These are phyloP conservation scores for Penicillium rolfsii DNA, from an alignment of 2,329 filamentous ascomycete genomes.

Conservation along the genomic window DNA sequence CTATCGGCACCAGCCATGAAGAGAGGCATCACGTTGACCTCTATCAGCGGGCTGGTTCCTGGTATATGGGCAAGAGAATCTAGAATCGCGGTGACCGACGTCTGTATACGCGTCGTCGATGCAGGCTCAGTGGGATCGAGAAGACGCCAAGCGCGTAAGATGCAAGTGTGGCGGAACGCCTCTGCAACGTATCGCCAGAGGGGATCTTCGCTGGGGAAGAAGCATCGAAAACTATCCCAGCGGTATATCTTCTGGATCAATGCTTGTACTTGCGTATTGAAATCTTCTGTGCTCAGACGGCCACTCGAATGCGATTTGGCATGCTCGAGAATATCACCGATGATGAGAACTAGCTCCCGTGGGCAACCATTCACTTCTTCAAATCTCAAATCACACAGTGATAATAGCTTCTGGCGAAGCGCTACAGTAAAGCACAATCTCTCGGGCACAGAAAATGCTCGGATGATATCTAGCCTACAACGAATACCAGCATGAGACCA, in stretches of 20 bases:
- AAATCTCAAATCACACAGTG: conserved; percentile 30
- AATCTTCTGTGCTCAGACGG: conserved; percentile 11
- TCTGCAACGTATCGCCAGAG: conserved; percentile 33
- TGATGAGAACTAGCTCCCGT: conserved; percentile 35
- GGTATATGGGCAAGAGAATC: conserved; percentile 34
- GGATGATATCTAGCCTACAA: conserved; percentile 38
- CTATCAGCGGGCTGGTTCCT: conserved; percentile 27
- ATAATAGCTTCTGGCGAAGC: conserved; percentile 32
- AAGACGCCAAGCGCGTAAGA: conserved; percentile 34
- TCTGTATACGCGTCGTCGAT: conserved; percentile 28
- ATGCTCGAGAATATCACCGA: conserved; percentile 33
- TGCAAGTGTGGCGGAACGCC: conserved; percentile 34
- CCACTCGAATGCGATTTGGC: conserved; percentile 31
- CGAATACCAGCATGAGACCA: neutral
- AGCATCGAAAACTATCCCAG: conserved; percentile 26
- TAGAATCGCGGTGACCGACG: conserved; percentile 31
- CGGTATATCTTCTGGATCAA: conserved; percentile 27
- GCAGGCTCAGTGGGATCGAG: conserved; percentile 29
- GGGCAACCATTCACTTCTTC: conserved; percentile 38
- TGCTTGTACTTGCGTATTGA: conserved; percentile 5
- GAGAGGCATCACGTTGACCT: conserved; percentile 35
- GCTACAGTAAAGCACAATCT: conserved; percentile 35
- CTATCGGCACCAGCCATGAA: conserved; percentile 38
- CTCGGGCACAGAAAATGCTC: conserved; percentile 32
- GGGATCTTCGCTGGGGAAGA: conserved; percentile 29